A percentile compares a stretch with the other conserved stretches of the same genome.
phyloP scores from a whole-genome alignment of 2,329 filamentous ascomycete genomes.

The Botrytis elliptica region DNA sequence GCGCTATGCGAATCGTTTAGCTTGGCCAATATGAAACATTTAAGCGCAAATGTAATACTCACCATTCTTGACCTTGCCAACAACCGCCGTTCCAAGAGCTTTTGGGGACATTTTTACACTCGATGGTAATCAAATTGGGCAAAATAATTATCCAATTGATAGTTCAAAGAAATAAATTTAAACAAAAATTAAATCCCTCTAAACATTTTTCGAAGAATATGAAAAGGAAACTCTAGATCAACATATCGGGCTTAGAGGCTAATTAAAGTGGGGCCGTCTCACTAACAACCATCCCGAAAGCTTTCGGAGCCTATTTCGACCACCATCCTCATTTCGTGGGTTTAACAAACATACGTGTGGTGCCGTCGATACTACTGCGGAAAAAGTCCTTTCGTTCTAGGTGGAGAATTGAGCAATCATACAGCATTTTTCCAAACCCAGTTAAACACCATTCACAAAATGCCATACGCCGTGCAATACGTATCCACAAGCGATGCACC shows the following conservation, averaged over 20 bases:
- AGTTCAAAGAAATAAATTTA: not conserved
- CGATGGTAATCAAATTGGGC: not conserved
- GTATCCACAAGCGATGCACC: not conserved
- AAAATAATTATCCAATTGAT: not conserved
- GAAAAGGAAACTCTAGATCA: not conserved
- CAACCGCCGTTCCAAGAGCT: not conserved
- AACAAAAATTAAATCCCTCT: not conserved
- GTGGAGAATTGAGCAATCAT: not conserved
- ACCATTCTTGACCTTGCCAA: not conserved
- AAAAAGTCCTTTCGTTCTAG: rapidly evolving
- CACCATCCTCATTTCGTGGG: not conserved
- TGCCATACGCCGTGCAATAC: not conserved
- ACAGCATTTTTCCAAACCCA: not conserved
- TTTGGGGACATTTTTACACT: not conserved
- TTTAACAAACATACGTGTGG: not conserved
- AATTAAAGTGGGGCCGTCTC: not conserved
- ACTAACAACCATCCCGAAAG: not conserved
- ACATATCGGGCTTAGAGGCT: not conserved
- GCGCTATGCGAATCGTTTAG: not conserved
- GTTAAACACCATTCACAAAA: not conserved
- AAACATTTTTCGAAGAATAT: not conserved
- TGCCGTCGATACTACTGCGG: not conserved
- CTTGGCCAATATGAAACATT: not conserved
- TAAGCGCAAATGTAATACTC: not conserved
- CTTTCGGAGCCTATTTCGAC: not conserved